Conservation (phyloP, 108 stramenopile genomes). For the Pinguiococcus pyrenoidosus region DNA sequence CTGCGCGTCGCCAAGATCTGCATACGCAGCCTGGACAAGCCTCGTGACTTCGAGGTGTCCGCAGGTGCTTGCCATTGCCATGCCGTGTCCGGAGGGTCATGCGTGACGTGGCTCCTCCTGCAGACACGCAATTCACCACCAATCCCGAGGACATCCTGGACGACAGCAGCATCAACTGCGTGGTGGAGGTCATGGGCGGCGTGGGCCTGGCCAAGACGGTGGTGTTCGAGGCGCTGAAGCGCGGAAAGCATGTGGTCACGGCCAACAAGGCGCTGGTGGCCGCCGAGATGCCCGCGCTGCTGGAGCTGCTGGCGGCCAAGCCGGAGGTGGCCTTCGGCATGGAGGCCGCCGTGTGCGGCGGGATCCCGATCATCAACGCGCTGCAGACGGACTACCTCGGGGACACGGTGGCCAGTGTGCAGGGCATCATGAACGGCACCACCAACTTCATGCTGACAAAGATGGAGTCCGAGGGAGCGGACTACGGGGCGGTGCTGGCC, state of each 20-base stretch:
- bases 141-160: constrained; percentile 62
- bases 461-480: constrained; percentile 76
- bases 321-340: constrained; percentile 57
- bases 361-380: constrained; percentile 87
- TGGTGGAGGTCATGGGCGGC: constrained; percentile 90
- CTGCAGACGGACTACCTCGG: constrained; percentile 81
- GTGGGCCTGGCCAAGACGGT: constrained; percentile 74
- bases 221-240: constrained; percentile 51
- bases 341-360: constrained; percentile 93
- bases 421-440: constrained; percentile 86
- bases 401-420: constrained; percentile 59
- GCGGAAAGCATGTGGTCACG: constrained; percentile 77
- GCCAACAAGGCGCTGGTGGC: constrained; percentile 96
- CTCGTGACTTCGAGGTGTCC: constrained; percentile 56
- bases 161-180: constrained; percentile 67
- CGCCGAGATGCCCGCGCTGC: constrained; percentile 66
- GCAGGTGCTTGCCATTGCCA: too few species aligned
- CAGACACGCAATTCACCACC: constrained; percentile 53
- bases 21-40: constrained; percentile 54
- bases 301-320: constrained; percentile 39
- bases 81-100: too few species aligned
- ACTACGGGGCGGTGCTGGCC: constrained; percentile 70
- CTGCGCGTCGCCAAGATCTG: constrained; percentile 64
- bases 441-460: constrained; percentile 96
- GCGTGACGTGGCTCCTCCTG: constrained; percentile 62